Percentiles rank a stretch among this genome's conserved stretches.
Evolutionary conservation across 2,329 filamentous ascomycete species (phyloP).

Genomic region (Penicillium sp.): DNA sequence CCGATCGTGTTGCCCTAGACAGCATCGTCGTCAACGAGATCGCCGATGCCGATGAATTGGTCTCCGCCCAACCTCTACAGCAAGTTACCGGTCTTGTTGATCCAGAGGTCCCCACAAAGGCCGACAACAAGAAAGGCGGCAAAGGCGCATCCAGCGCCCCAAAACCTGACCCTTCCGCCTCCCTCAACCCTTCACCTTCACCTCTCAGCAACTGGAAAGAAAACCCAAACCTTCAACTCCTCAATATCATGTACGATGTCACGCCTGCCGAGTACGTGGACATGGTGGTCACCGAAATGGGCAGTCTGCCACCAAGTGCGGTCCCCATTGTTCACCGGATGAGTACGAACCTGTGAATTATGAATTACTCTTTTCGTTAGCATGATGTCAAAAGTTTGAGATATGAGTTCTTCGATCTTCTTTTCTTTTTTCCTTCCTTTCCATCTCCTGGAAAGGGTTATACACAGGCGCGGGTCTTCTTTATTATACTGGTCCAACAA

Average conservation of each 20-base stretch:
- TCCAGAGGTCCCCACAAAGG: constrained; percentile 27
- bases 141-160: constrained; percentile 33
- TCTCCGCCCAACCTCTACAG: constrained; percentile 35
- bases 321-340: constrained; percentile 74
- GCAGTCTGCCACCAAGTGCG: constrained; percentile 80
- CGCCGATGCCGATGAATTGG: constrained; percentile 71
- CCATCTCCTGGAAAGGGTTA: background rate
- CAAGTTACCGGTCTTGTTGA: constrained; percentile 40
- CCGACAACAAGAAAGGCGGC: constrained; percentile 38
- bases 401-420: background rate
- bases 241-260: constrained; percentile 87
- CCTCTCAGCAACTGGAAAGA: constrained; percentile 60
- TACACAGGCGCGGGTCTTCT: background rate
- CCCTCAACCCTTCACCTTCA: constrained; percentile 32
- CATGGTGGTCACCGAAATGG: constrained; percentile 89
- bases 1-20: constrained; percentile 84
- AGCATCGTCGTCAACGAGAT: constrained; percentile 95
- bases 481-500: background rate
- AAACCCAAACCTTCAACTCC: constrained; percentile 62
- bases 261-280: constrained; percentile 85
- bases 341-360: constrained; percentile 47
- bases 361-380: constrained; percentile 4
- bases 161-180: constrained; percentile 28
- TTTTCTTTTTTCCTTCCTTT: background rate
- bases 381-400: constrained; percentile 12